Evolutionary conservation across 2,329 filamentous ascomycete genomes (phyloP).

Genomic region (Diplocarpon mali): DNA sequence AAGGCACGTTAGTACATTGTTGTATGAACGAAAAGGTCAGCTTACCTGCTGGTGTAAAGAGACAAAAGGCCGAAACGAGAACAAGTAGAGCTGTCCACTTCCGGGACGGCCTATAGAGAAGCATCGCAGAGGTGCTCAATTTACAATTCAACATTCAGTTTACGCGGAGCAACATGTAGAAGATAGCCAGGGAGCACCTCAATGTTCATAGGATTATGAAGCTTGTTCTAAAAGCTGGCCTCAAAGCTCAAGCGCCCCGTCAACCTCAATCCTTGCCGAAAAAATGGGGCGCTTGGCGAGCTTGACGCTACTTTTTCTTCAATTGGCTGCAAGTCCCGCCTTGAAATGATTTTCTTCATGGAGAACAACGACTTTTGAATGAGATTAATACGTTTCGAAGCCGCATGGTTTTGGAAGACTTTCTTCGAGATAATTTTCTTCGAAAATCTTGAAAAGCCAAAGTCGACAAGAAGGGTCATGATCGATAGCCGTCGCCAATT

Average conservation of each 20-base stretch:
- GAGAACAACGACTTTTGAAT: too few species aligned
- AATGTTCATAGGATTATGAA: background rate
- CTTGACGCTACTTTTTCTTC: background rate
- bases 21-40: background rate
- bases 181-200: slow-evolving; percentile 11
- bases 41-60: slow-evolving; percentile 56
- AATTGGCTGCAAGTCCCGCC: slow-evolving; percentile 1
- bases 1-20: slow-evolving; percentile 6
- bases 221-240: background rate
- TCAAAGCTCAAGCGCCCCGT: background rate
- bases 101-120: slow-evolving; percentile 35
- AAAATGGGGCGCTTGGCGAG: background rate
- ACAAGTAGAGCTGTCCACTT: slow-evolving; percentile 56
- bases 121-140: slow-evolving; percentile 14
- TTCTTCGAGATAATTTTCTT: too few species aligned
- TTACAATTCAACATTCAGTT: slow-evolving; percentile 4
- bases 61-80: slow-evolving; percentile 45
- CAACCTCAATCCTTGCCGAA: slow-evolving; percentile 4
- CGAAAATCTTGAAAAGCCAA: too few species aligned
- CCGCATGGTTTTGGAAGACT: too few species aligned
- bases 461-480: too few species aligned
- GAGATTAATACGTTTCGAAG: too few species aligned
- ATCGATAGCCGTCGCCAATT: too few species aligned
- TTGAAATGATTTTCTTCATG: too few species aligned
- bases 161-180: slow-evolving; percentile 1